Percentiles rank a stretch among this genome's conserved stretches.
Evolutionary conservation across 2,329 filamentous ascomycete species (phyloP).

Genomic region (Phialophora macrospora): DNA sequence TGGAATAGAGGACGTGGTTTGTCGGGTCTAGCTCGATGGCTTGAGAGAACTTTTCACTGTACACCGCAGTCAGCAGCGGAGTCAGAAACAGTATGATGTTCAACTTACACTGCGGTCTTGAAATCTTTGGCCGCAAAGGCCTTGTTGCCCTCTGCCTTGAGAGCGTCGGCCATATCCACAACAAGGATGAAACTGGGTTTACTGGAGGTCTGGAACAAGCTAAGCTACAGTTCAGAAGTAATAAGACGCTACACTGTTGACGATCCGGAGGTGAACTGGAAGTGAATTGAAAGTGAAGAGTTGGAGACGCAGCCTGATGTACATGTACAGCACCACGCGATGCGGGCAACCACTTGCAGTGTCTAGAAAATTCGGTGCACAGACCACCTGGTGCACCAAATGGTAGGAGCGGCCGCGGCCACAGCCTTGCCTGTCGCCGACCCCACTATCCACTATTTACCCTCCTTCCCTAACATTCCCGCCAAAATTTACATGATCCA

Average conservation of each 20-base stretch:
- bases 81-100: conserved; percentile 34
- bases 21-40: conserved; percentile 84
- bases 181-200: background rate
- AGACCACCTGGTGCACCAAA: conserved; percentile 14
- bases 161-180: conserved; percentile 68
- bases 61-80: conserved; percentile 19
- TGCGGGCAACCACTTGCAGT: conserved; percentile 25
- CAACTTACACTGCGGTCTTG: conserved; percentile 85
- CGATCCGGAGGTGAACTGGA: background rate
- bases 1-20: conserved; percentile 98
- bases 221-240: background rate
- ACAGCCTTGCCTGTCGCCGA: background rate
- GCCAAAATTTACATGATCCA: conserved; percentile 6
- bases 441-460: conserved; percentile 25
- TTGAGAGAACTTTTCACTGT: conserved; percentile 88
- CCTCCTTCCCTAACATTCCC: background rate
- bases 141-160: conserved; percentile 98
- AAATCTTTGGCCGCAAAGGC: conserved; percentile 98
- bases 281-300: conserved; percentile 10
- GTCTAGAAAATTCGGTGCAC: conserved; percentile 38
- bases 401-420: background rate
- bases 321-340: conserved; percentile 1
- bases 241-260: background rate
- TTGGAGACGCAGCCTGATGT: conserved; percentile 20
- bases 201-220: background rate